Conservation (phyloP, 1,284 basidiomycete species). For the Irpex lacteus region DNA sequence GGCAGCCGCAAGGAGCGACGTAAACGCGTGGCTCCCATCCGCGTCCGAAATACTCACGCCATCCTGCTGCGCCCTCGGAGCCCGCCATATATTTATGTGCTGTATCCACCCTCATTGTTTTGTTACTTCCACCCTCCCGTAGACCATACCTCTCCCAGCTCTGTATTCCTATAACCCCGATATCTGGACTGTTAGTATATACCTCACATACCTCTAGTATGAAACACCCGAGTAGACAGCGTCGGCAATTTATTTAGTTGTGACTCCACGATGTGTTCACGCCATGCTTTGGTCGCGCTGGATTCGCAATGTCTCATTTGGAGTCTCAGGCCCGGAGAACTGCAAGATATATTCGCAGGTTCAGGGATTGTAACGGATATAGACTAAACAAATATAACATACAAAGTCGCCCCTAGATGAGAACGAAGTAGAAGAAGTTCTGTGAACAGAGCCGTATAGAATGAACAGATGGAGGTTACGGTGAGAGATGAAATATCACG, state of each 20-base stretch:
- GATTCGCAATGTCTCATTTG: background rate
- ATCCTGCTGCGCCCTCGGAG: background rate
- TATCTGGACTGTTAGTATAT: background rate
- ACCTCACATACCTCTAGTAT: background rate
- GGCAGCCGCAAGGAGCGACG: background rate
- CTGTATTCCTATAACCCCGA: background rate
- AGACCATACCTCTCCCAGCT: background rate
- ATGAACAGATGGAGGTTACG: background rate
- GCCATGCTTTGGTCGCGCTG: conserved; percentile 4
- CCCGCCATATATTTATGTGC: background rate
- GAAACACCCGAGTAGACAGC: background rate
- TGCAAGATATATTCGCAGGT: no score
- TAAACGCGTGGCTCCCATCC: background rate
- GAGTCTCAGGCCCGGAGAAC: background rate
- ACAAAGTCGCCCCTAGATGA: background rate
- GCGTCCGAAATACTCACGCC: background rate
- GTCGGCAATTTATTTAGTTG: background rate
- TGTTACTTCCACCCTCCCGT: background rate
- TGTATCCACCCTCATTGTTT: conserved; percentile 1
- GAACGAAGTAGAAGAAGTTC: background rate
- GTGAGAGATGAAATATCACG: background rate
- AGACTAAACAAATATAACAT: no score
- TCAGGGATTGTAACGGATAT: no score
- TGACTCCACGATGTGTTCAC: background rate
- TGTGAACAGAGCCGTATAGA: background rate